phyloP scores from a whole-genome alignment of 2,329 filamentous ascomycete species.

The Amphichorda felina region DNA sequence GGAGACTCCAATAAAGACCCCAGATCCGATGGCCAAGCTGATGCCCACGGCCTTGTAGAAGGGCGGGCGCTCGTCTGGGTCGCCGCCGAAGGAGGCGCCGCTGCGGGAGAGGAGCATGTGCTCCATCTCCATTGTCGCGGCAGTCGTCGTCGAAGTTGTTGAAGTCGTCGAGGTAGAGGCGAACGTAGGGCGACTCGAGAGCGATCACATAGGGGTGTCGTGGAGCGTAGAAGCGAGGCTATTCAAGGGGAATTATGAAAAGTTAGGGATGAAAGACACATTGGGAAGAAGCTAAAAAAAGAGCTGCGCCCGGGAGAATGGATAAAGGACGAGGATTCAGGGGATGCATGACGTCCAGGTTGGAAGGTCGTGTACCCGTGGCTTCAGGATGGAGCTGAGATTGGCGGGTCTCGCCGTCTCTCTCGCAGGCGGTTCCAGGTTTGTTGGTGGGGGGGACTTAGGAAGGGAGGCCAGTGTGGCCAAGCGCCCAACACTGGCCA shows the following conservation, averaged over 20 bases:
- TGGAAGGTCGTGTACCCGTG: too few relatives aligned
- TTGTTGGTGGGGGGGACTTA: too few relatives aligned
- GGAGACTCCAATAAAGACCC: conserved; percentile 84
- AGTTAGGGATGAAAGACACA: background rate
- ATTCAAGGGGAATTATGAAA: too few relatives aligned
- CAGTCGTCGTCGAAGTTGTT: background rate
- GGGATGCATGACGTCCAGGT: too few relatives aligned
- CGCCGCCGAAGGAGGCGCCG: conserved; percentile 3
- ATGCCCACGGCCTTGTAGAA: conserved; percentile 82
- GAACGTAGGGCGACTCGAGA: background rate
- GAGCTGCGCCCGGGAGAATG: background rate
- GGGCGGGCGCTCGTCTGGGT: conserved; percentile 24
- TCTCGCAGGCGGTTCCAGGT: too few relatives aligned
- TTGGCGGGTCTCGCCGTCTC: too few relatives aligned
- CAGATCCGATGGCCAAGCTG: conserved; percentile 72
- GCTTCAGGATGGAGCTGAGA: too few relatives aligned
- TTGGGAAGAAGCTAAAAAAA: background rate
- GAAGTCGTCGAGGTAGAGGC: background rate
- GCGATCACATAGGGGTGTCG: background rate
- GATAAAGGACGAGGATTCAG: too few relatives aligned
- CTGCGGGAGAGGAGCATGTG: conserved; percentile 3
- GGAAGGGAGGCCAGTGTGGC: too few relatives aligned
- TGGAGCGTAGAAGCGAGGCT: too few relatives aligned
- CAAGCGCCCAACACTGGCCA: too few relatives aligned
- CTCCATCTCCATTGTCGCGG: conserved; percentile 2